phyloP scores from a whole-genome alignment of 2,329 filamentous ascomycete species.

The Penicillium brevicompactum region DNA sequence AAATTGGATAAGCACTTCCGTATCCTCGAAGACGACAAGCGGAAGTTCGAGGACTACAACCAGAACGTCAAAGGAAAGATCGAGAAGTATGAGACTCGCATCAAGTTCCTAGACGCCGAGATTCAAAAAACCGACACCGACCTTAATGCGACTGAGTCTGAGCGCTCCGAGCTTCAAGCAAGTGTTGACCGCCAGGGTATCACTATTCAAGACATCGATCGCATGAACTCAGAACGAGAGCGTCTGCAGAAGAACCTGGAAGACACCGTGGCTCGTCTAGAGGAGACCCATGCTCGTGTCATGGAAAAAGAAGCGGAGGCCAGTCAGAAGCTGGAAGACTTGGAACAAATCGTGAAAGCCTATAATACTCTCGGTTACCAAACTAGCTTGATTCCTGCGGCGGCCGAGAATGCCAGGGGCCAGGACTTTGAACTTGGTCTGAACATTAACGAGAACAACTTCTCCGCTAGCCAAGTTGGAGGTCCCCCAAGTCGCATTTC shows the following conservation, averaged over 20 bases:
- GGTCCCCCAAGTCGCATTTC: slow-evolving; percentile 51
- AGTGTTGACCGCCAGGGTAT: slow-evolving; percentile 91
- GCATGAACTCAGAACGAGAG: slow-evolving; percentile 95
- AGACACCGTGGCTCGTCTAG: slow-evolving; percentile 71
- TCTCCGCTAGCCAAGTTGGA: slow-evolving; percentile 63
- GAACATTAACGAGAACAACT: slow-evolving; percentile 79
- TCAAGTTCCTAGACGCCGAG: slow-evolving; percentile 81
- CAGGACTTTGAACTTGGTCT: slow-evolving; percentile 82
- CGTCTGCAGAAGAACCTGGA: slow-evolving; percentile 88
- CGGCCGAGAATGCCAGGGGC: slow-evolving; percentile 82
- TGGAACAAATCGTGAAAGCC: slow-evolving; percentile 85
- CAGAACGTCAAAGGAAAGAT: slow-evolving; percentile 78
- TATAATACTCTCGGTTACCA: slow-evolving; percentile 97
- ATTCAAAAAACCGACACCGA: slow-evolving; percentile 77
- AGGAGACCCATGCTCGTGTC: slow-evolving; percentile 81
- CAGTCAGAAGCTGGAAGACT: slow-evolving; percentile 80
- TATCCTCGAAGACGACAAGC: slow-evolving; percentile 90
- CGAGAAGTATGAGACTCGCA: slow-evolving; percentile 82
- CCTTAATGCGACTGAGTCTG: slow-evolving; percentile 77
- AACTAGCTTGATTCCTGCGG: slow-evolving; percentile 82
- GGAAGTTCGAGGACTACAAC: slow-evolving; percentile 96
- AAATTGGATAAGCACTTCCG: slow-evolving; percentile 87
- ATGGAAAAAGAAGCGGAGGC: slow-evolving; percentile 88
- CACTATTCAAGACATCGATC: slow-evolving; percentile 97
- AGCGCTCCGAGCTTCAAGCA: slow-evolving; percentile 76